These are phyloP conservation scores for Candida orba DNA, from an alignment of 805 yeast genomes.

Conservation along the genomic window DNA sequence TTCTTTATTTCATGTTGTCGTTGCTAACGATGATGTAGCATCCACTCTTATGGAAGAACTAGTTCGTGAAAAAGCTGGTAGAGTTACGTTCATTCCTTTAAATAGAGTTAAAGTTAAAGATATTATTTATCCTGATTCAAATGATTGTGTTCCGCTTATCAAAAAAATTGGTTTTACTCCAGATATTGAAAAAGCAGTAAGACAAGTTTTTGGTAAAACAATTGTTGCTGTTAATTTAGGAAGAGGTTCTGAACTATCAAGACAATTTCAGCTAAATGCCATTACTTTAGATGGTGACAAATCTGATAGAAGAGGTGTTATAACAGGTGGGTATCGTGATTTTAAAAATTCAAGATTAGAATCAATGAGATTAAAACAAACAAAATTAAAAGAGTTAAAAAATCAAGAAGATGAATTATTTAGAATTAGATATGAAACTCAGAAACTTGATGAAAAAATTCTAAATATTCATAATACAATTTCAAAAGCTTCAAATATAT, in stretches of 20 bases:
- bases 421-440: conserved; percentile 32
- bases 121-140: conserved; percentile 52
- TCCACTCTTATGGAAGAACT: conserved; percentile 71
- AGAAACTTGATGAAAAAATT: conserved; percentile 42
- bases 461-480: conserved; percentile 41
- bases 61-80: conserved; percentile 60
- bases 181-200: conserved; percentile 56
- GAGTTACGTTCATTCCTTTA: conserved; percentile 88
- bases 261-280: conserved; percentile 54
- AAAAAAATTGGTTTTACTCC: conserved; percentile 61
- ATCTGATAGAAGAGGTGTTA: conserved; percentile 74
- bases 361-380: conserved; percentile 49
- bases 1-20: conserved; percentile 81
- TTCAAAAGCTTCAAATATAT: conserved; percentile 25
- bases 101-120: conserved; percentile 47
- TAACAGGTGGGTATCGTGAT: conserved; percentile 85
- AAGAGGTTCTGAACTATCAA: conserved; percentile 61
- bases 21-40: conserved; percentile 82
- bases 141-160: conserved; percentile 65
- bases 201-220: conserved; percentile 74
- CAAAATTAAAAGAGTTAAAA: conserved; percentile 43
- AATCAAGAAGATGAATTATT: conserved; percentile 33
- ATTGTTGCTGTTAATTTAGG: conserved; percentile 68
- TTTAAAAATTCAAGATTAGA: conserved; percentile 63
- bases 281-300: conserved; percentile 91